phyloP scores from a whole-genome alignment of 2,329 filamentous ascomycete genomes.

The Tolypocladium ovalisporum region DNA sequence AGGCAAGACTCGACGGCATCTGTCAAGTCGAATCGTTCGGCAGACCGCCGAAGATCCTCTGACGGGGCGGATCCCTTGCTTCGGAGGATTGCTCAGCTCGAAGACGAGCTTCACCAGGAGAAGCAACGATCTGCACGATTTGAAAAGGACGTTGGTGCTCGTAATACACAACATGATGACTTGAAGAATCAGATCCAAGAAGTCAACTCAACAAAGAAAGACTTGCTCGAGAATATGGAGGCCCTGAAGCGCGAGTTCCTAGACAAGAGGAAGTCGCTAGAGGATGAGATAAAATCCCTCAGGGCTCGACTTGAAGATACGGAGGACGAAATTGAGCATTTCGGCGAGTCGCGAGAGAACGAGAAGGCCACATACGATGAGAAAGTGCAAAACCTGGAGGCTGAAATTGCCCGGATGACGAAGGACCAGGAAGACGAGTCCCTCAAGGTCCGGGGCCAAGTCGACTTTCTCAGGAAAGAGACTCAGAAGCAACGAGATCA shows the following conservation, averaged over 20 bases:
- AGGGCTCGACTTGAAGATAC: constrained; percentile 74
- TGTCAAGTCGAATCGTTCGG: constrained; percentile 29
- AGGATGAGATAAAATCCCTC: constrained; percentile 66
- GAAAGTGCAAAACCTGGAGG: constrained; percentile 55
- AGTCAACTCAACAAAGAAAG: constrained; percentile 82
- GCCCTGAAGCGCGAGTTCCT: constrained; percentile 81
- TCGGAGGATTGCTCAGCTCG: constrained; percentile 50
- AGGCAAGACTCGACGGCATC: constrained; percentile 40
- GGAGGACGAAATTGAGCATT: constrained; percentile 83
- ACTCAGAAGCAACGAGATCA: constrained; percentile 47
- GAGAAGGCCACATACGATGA: constrained; percentile 63
- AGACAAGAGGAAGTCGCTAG: constrained; percentile 71
- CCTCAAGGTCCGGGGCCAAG: constrained; percentile 49
- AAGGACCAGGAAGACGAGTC: constrained; percentile 46
- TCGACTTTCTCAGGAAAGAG: constrained; percentile 53
- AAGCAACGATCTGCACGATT: constrained; percentile 55
- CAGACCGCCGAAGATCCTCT: constrained; percentile 34
- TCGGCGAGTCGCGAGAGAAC: constrained; percentile 73
- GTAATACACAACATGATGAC: constrained; percentile 45
- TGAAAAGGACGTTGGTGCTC: constrained; percentile 57
- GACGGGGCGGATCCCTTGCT: constrained; percentile 35
- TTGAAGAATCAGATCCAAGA: constrained; percentile 67
- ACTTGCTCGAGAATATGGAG: constrained; percentile 90
- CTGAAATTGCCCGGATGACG: constrained; percentile 55
- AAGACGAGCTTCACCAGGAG: constrained; percentile 67